Base-by-base conservation (phyloP, 2,329 filamentous ascomycete species). In the Microsporum ferrugineum region DNA sequence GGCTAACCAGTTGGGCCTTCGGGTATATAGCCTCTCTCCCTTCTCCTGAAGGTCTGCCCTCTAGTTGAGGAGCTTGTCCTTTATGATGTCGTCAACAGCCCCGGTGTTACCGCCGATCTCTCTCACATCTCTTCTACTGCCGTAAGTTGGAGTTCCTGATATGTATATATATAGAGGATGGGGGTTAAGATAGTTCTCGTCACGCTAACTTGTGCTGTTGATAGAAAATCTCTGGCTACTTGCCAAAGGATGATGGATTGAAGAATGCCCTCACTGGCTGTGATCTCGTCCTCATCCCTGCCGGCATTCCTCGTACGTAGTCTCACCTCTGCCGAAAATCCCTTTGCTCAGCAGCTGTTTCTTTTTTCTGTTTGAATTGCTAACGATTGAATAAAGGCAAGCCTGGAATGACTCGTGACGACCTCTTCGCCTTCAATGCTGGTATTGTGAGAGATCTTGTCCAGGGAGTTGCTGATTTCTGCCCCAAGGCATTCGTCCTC, bases 391-490 rank as follows among this genome's bases (percentile, higher is more conserved):
- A 23, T 63, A 62, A 66, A 96, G 92, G 92, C 79, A 97, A 97
- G 84, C 94, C 94, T 70, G 94, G 94, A 72, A 99, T 99, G 94
- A 96, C 89, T 77, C 91, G 94, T 80, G 94, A 99, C 72, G 94
- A 97, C 75, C 89, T 99, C 63, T 99, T 99, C 88, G 96, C 96
- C 81, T 96, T 96, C 83, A 99, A 99, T 77, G 94, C 94, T 64
- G 89, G 91, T 71, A 99, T 99, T 73, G 94, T 99, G 73, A 90
- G 94, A 79, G 91, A 89, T 69, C 83, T 99, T 68, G 87, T 95
- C 70, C 88, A 95, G 81, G 86, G 88, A 59, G 85, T 90, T 70
- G 91, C 92, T 69, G 86, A 96, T 74, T 85, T 88, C 72, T 87
- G 86, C 74, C 94, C 94, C 74, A 95, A 96, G 76, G 94, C 94